Conservation (phyloP, 129 eudicot genomes). For the Gnaphalium uliginosum region DNA sequence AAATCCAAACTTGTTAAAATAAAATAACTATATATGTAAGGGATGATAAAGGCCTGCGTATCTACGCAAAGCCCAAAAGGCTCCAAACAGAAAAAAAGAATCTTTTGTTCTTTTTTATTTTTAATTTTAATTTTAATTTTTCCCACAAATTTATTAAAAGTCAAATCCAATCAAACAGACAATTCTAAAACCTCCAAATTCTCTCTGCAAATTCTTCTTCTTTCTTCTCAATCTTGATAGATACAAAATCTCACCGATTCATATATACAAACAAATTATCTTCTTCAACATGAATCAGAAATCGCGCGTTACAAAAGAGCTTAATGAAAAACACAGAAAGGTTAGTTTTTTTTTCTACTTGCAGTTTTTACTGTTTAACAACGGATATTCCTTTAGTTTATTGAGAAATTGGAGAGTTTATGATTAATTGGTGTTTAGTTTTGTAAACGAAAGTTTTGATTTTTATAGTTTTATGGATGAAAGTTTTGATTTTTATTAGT, state of each 20-base stretch:
- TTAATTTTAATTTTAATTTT: too few species aligned
- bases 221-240: too few species aligned
- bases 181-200: not conserved
- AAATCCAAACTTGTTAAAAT: not conserved
- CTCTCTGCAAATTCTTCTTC: not conserved
- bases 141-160: not conserved
- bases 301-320: constrained; percentile 58
- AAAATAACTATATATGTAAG: not conserved
- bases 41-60: not conserved
- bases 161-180: not conserved
- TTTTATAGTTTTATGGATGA: too few species aligned
- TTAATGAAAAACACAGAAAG: constrained; percentile 61
- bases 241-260: not conserved
- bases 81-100: not conserved
- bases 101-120: not conserved
- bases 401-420: not conserved
- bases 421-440: constrained; percentile 4
- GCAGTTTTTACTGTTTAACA: constrained; percentile 1
- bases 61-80: not conserved
- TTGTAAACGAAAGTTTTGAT: not conserved
- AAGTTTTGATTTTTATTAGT: too few species aligned
- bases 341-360: constrained; percentile 24
- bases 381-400: constrained; percentile 2
- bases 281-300: constrained; percentile 45
- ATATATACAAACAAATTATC: not conserved